Percentiles rank a stretch among this genome's conserved stretches.
Evolutionary conservation across 257 asterid species (phyloP).

Genomic region (Hygrophila difformis): DNA sequence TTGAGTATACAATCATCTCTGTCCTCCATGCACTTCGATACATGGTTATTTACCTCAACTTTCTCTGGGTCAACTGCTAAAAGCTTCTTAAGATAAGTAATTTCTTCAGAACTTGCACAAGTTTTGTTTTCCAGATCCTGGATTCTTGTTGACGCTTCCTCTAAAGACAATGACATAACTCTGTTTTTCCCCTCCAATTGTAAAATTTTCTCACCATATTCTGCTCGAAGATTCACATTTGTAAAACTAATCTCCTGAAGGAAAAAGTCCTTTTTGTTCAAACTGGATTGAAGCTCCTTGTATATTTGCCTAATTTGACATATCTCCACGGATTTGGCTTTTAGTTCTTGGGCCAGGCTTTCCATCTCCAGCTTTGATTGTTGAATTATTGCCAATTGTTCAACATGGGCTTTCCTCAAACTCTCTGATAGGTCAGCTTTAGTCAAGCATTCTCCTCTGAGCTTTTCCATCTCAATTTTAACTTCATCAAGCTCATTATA

Average conservation of each 20-base stretch:
- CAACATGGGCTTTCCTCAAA: slow-evolving; percentile 28
- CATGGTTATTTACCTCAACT: slow-evolving; percentile 22
- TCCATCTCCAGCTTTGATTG: slow-evolving; percentile 26
- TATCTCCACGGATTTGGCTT: slow-evolving; percentile 32
- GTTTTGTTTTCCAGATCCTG: slow-evolving; percentile 30
- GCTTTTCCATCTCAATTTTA: slow-evolving; percentile 21
- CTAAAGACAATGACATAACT: slow-evolving; percentile 22
- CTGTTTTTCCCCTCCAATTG: slow-evolving; percentile 24
- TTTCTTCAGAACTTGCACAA: slow-evolving; percentile 29
- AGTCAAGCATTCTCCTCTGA: slow-evolving; percentile 24
- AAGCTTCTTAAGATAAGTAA: slow-evolving; percentile 30
- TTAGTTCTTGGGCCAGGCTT: slow-evolving; percentile 26
- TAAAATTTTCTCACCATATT: slow-evolving; percentile 15
- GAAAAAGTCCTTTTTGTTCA: slow-evolving; percentile 28
- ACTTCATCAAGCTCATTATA: slow-evolving; percentile 22
- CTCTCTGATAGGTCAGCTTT: slow-evolving; percentile 20
- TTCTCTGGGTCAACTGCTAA: slow-evolving; percentile 20
- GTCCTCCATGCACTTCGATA: slow-evolving; percentile 20
- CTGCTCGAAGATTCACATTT: slow-evolving; percentile 29
- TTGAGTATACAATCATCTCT: slow-evolving; percentile 24
- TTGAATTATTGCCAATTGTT: slow-evolving; percentile 21
- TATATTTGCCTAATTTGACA: slow-evolving; percentile 22
- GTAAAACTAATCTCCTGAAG: slow-evolving; percentile 28
- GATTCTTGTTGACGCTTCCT: slow-evolving; percentile 30
- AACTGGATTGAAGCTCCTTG: slow-evolving; percentile 33